Evolutionary conservation across 2,329 filamentous ascomycete species (phyloP).

Genomic region (Fusarium chlamydosporum): DNA sequence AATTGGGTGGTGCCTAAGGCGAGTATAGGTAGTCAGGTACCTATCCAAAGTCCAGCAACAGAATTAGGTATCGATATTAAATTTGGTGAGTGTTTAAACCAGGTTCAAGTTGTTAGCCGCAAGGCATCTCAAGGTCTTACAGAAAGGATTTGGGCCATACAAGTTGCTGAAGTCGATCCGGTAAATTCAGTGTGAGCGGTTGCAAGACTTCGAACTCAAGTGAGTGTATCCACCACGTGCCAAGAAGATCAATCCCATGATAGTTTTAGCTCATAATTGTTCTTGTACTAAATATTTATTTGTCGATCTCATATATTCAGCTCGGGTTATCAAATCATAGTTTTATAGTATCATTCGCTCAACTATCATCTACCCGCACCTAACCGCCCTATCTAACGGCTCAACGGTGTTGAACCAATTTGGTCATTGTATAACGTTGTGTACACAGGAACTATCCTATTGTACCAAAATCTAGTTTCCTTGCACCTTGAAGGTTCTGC

Average conservation of each 20-base stretch:
- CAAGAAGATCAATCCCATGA: slow-evolving; percentile 5
- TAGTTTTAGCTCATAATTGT: not conserved
- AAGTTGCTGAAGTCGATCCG: not conserved
- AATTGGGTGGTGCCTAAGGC: slow-evolving; percentile 49
- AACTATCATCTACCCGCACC: slow-evolving; percentile 34
- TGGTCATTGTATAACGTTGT: slow-evolving; percentile 23
- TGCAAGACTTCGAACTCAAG: not conserved
- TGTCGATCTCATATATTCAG: slow-evolving; percentile 5
- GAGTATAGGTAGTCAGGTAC: slow-evolving; percentile 7
- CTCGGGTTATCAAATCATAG: slow-evolving; percentile 24
- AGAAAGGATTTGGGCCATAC: not conserved
- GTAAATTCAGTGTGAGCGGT: not conserved
- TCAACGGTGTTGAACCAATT: slow-evolving; percentile 9
- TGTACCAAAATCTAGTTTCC: slow-evolving; percentile 48
- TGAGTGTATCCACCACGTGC: slow-evolving; percentile 4
- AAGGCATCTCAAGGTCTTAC: not conserved
- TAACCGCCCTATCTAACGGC: slow-evolving; percentile 22
- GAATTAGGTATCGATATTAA: slow-evolving; percentile 1
- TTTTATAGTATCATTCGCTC: slow-evolving; percentile 49
- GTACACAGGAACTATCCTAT: slow-evolving; percentile 21
- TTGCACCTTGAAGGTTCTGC: slow-evolving; percentile 84
- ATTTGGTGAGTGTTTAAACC: not conserved
- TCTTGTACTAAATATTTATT: not conserved
- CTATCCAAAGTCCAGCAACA: not conserved
- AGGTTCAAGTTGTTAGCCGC: not conserved